Evolutionary conservation across 495 filamentous ascomycete species (phyloP), one percentile per base, ranked within the genome.

Genomic region (Penicillium antarcticum): DNA sequence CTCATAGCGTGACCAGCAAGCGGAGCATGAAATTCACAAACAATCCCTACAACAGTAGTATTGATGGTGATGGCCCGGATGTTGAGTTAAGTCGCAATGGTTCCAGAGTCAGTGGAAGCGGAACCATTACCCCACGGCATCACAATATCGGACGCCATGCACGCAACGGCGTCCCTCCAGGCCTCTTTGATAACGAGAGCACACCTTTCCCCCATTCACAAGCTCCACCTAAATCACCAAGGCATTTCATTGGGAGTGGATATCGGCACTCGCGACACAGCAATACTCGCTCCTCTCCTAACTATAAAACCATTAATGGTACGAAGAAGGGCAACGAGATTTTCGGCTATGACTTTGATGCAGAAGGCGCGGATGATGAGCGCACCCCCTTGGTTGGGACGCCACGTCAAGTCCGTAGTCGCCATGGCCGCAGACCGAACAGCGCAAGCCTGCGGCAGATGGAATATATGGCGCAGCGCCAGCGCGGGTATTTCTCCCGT

Each of bases 1-100:
- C 80, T n/a, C 86, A 85, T 45, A 83, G 78, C 40, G 77, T 91
- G 14, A 79, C 81, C 6, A 82, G 86, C 52, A 96, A 96, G 74
- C 88, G 89, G 67, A 95, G 87, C 69, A 97, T 97, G 94, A 97
- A 98, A 61, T 97, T 97, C 60, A 87, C 89, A n/a, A 95, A 88
- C 68, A 88, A 88, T 50, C 84, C 85, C 33, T 87, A 83, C 66
- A 79, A 74, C 51, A 77, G 70, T 56, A 80, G 72, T 47, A 76
- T 79, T 34, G 86, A 89, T 44, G 80, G 78, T 31, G 76, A 83
- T 11, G 67, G 63, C n/a, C 76, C 74, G 19, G 87, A 91, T 5
- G 76, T 77, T 16, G 84, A 87, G 55, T 82, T 81, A 58, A 83
- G 80, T 48, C 79, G 81, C 44, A 82, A 79, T 56, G 81, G 77